Evolutionary conservation across 78 protist species (phyloP).

Genomic region (Tieghemostelium lacteum): DNA sequence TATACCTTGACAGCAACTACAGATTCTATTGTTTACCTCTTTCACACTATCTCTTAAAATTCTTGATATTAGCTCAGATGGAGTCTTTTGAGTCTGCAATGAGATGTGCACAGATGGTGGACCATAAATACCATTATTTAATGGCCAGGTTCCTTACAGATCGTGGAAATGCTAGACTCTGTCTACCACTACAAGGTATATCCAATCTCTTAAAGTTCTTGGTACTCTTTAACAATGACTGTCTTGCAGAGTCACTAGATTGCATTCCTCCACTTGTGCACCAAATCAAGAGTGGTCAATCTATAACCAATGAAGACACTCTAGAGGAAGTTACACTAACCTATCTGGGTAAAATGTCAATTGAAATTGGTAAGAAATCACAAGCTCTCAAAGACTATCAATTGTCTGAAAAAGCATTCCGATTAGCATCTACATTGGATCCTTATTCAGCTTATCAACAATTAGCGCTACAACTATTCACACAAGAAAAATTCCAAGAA

Average conservation of each 20-base stretch:
- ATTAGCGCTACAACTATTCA: slow-evolving; percentile 44
- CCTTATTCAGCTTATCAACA: slow-evolving; percentile 68
- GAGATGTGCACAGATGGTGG: slow-evolving; percentile 67
- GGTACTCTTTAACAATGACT: slow-evolving; percentile 43
- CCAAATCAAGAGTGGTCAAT: slow-evolving; percentile 6
- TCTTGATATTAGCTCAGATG: slow-evolving; percentile 51
- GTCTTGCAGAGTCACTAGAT: slow-evolving; percentile 32
- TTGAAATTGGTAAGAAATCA: slow-evolving; percentile 55
- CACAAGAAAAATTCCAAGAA: slow-evolving; percentile 15
- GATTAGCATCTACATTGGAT: slow-evolving; percentile 45
- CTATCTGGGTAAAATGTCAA: slow-evolving; percentile 51
- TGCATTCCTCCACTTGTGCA: slow-evolving; percentile 31
- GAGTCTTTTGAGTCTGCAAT: slow-evolving; percentile 45
- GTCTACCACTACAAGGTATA: slow-evolving; percentile 41
- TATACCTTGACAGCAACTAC: slow-evolving; percentile 33
- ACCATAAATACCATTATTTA: slow-evolving; percentile 66
- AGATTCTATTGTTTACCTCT: slow-evolving; percentile 63
- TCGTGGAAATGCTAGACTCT: slow-evolving; percentile 53
- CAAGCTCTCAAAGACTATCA: slow-evolving; percentile 20
- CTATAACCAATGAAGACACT: background rate
- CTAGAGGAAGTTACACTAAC: slow-evolving; percentile 32
- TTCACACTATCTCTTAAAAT: slow-evolving; percentile 67
- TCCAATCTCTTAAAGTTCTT: slow-evolving; percentile 54
- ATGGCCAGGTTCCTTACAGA: slow-evolving; percentile 67
- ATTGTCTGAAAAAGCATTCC: slow-evolving; percentile 42